These are phyloP conservation scores for Pochonia chlamydosporia DNA, from an alignment of 2,329 filamentous ascomycete genomes.

Conservation along the genomic window DNA sequence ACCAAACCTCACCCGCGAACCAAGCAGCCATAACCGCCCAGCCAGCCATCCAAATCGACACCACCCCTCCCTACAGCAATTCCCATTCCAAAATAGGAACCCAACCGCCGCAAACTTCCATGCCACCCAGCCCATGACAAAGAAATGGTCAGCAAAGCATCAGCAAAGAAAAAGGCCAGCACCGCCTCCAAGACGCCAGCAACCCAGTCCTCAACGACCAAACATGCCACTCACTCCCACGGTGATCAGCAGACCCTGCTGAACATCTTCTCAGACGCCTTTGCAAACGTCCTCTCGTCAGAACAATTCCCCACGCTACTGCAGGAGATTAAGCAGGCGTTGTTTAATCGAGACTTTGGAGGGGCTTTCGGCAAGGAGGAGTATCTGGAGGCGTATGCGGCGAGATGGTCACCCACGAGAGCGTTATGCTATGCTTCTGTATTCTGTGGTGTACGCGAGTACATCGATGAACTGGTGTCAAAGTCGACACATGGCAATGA, in stretches of 20 bases:
- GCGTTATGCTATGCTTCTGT: constrained; percentile 71
- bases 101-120: neutral
- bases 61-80: neutral
- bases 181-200: neutral
- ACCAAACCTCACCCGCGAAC: no score
- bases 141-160: constrained; percentile 7
- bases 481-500: constrained; percentile 11
- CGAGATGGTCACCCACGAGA: constrained; percentile 84
- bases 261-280: constrained; percentile 64
- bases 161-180: neutral
- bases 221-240: constrained; percentile 1
- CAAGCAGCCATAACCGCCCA: no score
- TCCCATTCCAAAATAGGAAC: neutral
- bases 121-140: neutral
- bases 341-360: constrained; percentile 81
- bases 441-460: constrained; percentile 32
- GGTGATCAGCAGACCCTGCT: constrained; percentile 61
- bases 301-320: constrained; percentile 50
- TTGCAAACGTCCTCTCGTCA: constrained; percentile 44
- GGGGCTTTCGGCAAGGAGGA: constrained; percentile 68
- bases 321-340: constrained; percentile 77
- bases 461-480: constrained; percentile 21
- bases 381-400: constrained; percentile 75
- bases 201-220: neutral
- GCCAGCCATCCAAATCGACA: constrained; percentile 1